Evolutionary conservation across 2,329 filamentous ascomycete species (phyloP).

Genomic region (Pseudonectria foliicola): DNA sequence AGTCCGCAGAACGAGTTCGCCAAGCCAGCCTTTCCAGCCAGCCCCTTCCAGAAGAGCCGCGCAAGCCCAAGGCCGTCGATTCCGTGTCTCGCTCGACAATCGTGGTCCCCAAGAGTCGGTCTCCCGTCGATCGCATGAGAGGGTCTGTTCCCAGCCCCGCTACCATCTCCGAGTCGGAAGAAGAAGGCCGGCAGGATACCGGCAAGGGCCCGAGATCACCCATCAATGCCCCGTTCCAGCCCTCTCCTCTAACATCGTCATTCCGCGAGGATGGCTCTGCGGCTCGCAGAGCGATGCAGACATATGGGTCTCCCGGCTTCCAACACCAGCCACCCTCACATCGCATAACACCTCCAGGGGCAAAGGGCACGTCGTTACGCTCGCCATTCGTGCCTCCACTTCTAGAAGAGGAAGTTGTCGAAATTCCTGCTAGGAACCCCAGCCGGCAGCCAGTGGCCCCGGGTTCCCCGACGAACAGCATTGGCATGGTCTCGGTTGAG

Average conservation of each 20-base stretch:
- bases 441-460: slow-evolving; percentile 15
- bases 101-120: slow-evolving; percentile 19
- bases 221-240: slow-evolving; percentile 16
- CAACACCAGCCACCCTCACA: slow-evolving; percentile 11
- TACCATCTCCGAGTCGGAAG: slow-evolving; percentile 40
- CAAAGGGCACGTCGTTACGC: slow-evolving; percentile 30
- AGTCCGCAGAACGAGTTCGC: slow-evolving; percentile 36
- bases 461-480: slow-evolving; percentile 24
- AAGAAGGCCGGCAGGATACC: slow-evolving; percentile 21
- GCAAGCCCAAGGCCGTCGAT: slow-evolving; percentile 17
- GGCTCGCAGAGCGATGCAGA: slow-evolving; percentile 14
- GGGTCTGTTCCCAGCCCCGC: slow-evolving; percentile 20
- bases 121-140: slow-evolving; percentile 26
- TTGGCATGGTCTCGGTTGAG: slow-evolving; percentile 34
- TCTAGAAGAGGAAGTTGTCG: slow-evolving; percentile 26
- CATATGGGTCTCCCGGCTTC: slow-evolving; percentile 5
- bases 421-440: slow-evolving; percentile 27
- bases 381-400: slow-evolving; percentile 23
- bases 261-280: slow-evolving; percentile 15
- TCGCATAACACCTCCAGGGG: slow-evolving; percentile 18
- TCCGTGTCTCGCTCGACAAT: slow-evolving; percentile 16
- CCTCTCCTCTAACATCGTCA: slow-evolving; percentile 17
- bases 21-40: slow-evolving; percentile 29
- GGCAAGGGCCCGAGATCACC: slow-evolving; percentile 12
- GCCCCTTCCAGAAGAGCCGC: slow-evolving; percentile 34